Conservation (phyloP, 805 yeast species). For the Saccharomycopsis capsularis region DNA sequence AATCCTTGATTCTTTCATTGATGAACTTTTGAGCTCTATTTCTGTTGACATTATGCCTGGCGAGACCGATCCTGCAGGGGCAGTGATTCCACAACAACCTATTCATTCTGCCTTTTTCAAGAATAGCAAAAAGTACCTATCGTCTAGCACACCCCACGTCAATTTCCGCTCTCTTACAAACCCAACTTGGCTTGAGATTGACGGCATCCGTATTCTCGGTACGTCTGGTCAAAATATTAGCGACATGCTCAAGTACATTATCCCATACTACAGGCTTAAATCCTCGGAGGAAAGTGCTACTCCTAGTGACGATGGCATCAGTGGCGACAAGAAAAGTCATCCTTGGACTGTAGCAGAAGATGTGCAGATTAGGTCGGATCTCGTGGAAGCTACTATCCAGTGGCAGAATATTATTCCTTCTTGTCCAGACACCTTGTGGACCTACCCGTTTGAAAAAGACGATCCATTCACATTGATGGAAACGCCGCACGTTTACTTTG, state of each 20-base stretch:
- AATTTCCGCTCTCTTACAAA: constrained; percentile 50
- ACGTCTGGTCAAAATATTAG: constrained; percentile 80
- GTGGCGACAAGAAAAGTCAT: constrained; percentile 26
- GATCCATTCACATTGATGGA: constrained; percentile 82
- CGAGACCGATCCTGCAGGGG: constrained; percentile 73
- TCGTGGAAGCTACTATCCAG: constrained; percentile 59
- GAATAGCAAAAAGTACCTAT: constrained; percentile 35
- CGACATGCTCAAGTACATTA: constrained; percentile 66
- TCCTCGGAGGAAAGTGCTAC: constrained; percentile 24
- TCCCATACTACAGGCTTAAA: constrained; percentile 34
- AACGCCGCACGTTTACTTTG: constrained; percentile 80
- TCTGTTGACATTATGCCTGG: constrained; percentile 86
- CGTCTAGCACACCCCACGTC: not conserved
- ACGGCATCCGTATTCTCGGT: constrained; percentile 54
- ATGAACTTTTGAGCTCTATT: constrained; percentile 48
- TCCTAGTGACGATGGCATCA: constrained; percentile 25
- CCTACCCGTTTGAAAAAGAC: constrained; percentile 67
- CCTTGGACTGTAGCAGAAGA: too few relatives aligned
- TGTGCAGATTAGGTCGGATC: constrained; percentile 28
- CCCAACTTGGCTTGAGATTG: constrained; percentile 64
- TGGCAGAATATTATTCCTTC: constrained; percentile 93
- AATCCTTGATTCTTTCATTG: constrained; percentile 54
- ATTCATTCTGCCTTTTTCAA: constrained; percentile 71
- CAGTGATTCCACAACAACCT: constrained; percentile 83
- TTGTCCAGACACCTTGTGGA: constrained; percentile 91